These are phyloP conservation scores for Cladosporium colombiae DNA, from an alignment of 2,329 filamentous ascomycete genomes.

Conservation along the genomic window DNA sequence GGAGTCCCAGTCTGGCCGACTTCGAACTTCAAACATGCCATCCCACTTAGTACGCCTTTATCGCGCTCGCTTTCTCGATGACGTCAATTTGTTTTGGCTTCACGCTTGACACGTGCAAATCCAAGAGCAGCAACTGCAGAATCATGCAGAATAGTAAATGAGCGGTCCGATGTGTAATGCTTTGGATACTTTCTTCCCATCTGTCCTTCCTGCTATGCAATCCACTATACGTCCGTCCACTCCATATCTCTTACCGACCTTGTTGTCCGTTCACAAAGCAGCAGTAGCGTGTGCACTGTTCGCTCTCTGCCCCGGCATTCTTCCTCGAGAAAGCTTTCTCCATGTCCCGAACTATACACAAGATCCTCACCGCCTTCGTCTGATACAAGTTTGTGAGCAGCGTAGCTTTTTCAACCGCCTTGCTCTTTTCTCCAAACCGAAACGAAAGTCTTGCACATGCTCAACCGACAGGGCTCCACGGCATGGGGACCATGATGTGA, in stretches of 20 bases:
- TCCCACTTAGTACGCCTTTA: neutral
- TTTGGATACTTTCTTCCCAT: neutral
- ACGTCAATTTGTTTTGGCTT: neutral
- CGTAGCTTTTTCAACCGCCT: neutral
- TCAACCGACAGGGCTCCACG: constrained; percentile 90
- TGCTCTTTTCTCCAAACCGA: neutral
- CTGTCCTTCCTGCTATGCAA: neutral
- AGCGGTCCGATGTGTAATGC: neutral
- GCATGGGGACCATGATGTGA: constrained; percentile 87
- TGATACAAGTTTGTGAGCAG: neutral
- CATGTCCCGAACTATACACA: neutral
- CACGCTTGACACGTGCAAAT: neutral
- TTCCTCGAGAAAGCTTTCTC: neutral
- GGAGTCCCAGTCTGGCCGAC: neutral
- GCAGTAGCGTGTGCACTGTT: neutral
- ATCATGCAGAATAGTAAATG: neutral
- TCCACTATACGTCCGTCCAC: constrained; percentile 3
- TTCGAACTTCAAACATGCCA: neutral
- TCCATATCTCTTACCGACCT: neutral
- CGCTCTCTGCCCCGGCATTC: neutral
- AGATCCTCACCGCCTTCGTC: neutral
- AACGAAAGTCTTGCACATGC: neutral
- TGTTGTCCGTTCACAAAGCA: neutral
- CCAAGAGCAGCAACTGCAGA: neutral
- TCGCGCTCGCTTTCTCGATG: neutral